phyloP scores from a whole-genome alignment of 371 early-diverging fungal species.

The Saksenaea vasiformis region DNA sequence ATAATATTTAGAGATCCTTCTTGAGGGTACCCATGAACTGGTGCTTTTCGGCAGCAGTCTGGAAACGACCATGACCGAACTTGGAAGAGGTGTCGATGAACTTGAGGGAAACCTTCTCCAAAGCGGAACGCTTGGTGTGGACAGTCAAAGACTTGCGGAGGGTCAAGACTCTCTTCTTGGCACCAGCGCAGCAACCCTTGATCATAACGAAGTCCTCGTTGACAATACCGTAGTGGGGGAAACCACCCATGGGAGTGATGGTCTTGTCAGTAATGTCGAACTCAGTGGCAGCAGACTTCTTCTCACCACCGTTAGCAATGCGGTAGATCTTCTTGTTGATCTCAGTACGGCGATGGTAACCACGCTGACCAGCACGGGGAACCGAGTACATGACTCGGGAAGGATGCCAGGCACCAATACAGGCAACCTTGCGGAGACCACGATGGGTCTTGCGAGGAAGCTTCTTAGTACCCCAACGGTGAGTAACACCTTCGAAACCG shows the following conservation, averaged over 20 bases:
- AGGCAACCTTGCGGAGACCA: slow-evolving; percentile 99
- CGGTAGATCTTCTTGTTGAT: slow-evolving; percentile 99
- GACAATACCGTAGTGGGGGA: slow-evolving; percentile 99
- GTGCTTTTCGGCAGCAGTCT: slow-evolving; percentile 98
- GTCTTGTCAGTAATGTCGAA: slow-evolving; percentile 97
- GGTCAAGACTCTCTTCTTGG: slow-evolving; percentile 98
- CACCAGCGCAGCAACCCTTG: slow-evolving; percentile 99
- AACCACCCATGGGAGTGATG: slow-evolving; percentile 99
- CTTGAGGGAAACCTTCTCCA: slow-evolving; percentile 96
- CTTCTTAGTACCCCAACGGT: slow-evolving; percentile 99
- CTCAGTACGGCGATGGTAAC: slow-evolving; percentile 99
- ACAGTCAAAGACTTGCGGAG: slow-evolving; percentile 97
- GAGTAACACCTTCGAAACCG: slow-evolving; percentile 99
- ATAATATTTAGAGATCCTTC: slow-evolving; percentile 65
- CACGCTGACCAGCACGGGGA: slow-evolving; percentile 99
- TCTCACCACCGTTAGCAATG: slow-evolving; percentile 92
- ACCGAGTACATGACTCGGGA: slow-evolving; percentile 99
- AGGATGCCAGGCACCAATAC: slow-evolving; percentile 99
- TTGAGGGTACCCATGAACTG: slow-evolving; percentile 95
- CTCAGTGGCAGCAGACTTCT: slow-evolving; percentile 91
- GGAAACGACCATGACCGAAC: slow-evolving; percentile 99
- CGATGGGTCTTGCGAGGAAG: slow-evolving; percentile 99
- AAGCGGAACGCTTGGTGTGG: slow-evolving; percentile 93
- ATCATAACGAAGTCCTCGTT: slow-evolving; percentile 99
- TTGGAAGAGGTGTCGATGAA: slow-evolving; percentile 99